Evolutionary conservation across 2,329 filamentous ascomycete genomes (phyloP).

Genomic region (Pestalotiopsis sp.): DNA sequence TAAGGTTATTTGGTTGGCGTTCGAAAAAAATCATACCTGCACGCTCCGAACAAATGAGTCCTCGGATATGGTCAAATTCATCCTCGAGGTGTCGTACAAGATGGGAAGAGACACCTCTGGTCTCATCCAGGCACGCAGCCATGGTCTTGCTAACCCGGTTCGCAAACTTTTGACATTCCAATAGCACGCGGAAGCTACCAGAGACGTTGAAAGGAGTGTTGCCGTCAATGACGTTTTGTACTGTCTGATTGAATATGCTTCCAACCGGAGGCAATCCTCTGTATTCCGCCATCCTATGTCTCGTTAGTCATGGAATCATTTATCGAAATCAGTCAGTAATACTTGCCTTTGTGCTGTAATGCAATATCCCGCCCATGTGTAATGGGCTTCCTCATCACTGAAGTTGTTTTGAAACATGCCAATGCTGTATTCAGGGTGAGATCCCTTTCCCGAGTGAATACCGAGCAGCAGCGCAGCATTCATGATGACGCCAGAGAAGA

Average conservation of each 20-base stretch:
- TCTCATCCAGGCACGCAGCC: constrained; percentile 48
- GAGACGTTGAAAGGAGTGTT: constrained; percentile 44
- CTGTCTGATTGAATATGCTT: constrained; percentile 50
- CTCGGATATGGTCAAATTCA: constrained; percentile 52
- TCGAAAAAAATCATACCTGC: constrained; percentile 41
- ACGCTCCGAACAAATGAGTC: constrained; percentile 47
- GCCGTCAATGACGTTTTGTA: constrained; percentile 47
- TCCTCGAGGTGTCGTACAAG: constrained; percentile 53
- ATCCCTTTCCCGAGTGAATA: constrained; percentile 55
- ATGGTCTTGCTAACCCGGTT: constrained; percentile 53
- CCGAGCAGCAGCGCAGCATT: constrained; percentile 53
- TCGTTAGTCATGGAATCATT: not conserved
- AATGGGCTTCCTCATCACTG: constrained; percentile 55
- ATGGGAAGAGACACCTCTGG: constrained; percentile 48
- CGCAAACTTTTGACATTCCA: constrained; percentile 54
- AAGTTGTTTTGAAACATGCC: constrained; percentile 46
- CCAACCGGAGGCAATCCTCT: constrained; percentile 50
- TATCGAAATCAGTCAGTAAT: not conserved
- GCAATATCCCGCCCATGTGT: constrained; percentile 57
- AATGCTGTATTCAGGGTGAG: constrained; percentile 50
- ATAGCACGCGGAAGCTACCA: constrained; percentile 46
- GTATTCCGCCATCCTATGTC: constrained; percentile 42
- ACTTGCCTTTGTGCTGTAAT: constrained; percentile 52
- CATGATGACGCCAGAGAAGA: constrained; percentile 49
- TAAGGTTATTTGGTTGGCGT: not conserved